Evolutionary conservation across 345 rosid genomes (phyloP).

Genomic region (Gossypium thurberi): DNA sequence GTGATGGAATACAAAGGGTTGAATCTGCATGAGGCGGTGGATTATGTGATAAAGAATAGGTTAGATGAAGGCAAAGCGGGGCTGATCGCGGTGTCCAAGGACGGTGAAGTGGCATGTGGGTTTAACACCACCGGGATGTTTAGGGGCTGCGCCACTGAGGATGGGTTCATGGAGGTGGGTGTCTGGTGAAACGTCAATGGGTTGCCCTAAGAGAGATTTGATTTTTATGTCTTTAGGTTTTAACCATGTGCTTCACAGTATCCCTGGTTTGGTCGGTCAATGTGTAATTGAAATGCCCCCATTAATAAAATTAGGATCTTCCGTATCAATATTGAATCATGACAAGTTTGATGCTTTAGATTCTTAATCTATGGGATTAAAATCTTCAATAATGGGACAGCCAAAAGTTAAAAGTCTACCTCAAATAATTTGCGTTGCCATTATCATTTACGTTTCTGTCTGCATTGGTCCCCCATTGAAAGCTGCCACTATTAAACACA

Average conservation of each 20-base stretch:
- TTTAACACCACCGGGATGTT: constrained; percentile 84
- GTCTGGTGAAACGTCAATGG: constrained; percentile 40
- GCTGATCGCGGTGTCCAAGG: constrained; percentile 69
- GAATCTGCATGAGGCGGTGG: constrained; percentile 70
- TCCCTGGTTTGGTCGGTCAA: neutral
- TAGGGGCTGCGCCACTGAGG: constrained; percentile 83
- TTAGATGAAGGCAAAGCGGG: constrained; percentile 86
- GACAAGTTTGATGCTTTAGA: neutral
- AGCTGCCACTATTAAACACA: neutral
- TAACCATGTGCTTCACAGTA: neutral
- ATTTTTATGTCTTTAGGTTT: neutral
- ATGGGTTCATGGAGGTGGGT: constrained; percentile 84
- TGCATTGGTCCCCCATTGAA: neutral
- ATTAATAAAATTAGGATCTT: neutral
- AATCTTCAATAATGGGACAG: neutral
- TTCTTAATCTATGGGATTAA: neutral
- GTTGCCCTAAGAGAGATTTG: neutral
- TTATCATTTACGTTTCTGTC: neutral
- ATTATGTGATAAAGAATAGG: constrained; percentile 64
- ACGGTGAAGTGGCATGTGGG: constrained; percentile 84
- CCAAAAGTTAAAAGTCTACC: neutral
- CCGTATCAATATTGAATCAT: neutral
- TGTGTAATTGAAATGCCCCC: constrained; percentile 4
- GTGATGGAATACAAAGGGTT: constrained; percentile 96
- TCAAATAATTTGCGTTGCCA: neutral